These are phyloP conservation scores for Luvunga scandens DNA, from an alignment of 345 rosid species.

Conservation along the genomic window DNA sequence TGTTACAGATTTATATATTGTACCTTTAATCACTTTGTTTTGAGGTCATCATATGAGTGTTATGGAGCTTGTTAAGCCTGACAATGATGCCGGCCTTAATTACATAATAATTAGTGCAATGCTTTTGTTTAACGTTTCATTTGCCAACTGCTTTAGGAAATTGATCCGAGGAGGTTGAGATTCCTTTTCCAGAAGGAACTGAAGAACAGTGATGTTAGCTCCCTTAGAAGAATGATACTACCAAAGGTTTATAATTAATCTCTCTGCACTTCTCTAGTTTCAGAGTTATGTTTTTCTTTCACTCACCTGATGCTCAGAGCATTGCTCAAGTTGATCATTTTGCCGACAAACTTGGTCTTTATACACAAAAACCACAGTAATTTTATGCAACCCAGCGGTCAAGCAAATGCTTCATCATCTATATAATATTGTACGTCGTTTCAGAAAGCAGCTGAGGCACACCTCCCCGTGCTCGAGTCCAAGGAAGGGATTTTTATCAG, in stretches of 20 bases:
- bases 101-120: neutral
- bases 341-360: neutral
- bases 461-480: conserved; percentile 74
- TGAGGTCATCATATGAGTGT: neutral
- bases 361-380: neutral
- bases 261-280: neutral
- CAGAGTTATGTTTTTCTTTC: neutral
- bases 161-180: conserved; percentile 62
- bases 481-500: conserved; percentile 79
- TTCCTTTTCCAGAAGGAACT: conserved; percentile 93
- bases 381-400: neutral
- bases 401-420: neutral
- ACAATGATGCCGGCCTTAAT: neutral
- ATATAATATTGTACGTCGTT: neutral
- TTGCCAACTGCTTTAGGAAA: conserved; percentile 39
- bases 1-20: neutral
- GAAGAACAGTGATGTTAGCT: conserved; percentile 93
- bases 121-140: neutral
- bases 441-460: conserved; percentile 93
- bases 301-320: neutral
- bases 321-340: neutral
- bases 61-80: neutral
- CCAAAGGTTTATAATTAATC: conserved; percentile 62
- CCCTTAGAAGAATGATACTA: conserved; percentile 86
- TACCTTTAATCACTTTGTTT: neutral